Base-by-base conservation (phyloP, 768 basidiomycete species). In the Mycena venus region DNA sequence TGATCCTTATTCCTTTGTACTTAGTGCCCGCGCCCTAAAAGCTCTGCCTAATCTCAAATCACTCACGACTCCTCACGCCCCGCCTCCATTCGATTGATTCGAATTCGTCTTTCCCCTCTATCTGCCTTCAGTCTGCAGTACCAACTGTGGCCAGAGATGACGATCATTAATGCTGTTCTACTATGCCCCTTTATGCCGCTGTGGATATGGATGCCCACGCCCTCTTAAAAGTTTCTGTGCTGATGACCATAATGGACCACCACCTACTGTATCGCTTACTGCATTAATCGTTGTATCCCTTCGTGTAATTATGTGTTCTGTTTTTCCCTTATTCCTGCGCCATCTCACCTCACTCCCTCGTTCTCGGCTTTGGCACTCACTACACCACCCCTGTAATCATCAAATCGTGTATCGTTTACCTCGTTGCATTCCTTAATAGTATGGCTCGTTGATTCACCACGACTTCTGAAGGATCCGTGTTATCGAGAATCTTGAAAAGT, bases 61-160 rank as follows among this genome's bases (percentile, higher is more conserved):
- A 49, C 59, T 42, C 25, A 70, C 59, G 49, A 67, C 63, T 31
- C 60, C 40, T 53, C 47, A 66, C 44, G 40, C 36, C n/a, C 55
- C 34, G 27, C 42, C 19, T 38, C 53, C 68, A 65, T 75, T 75
- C 74, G 70, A 72, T 72, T 29, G 74, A 75, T 64, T 75, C 74
- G 74, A 75, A 68, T 67, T 55, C 62, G 27, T 23, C 61, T 56
- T 21, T 61, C n/a, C n/a, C n/a, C 19, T 51, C n/a, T 4, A 9
- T 23, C 47, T 49, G 42, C 21, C 44, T 47, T 8, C n/a, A n/a
- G n/a, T n/a, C n/a, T n/a, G n/a, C n/a, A n/a, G n/a, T n/a, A n/a
- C 44, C 44, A 47, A 47, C 44, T 47, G n/a, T n/a, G n/a, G 44
- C n/a, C 25, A 49, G 47, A 49, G 47, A 49, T 47, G 44, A n/a